phyloP scores from a whole-genome alignment of 345 rosid species.

The Viola odorata region DNA sequence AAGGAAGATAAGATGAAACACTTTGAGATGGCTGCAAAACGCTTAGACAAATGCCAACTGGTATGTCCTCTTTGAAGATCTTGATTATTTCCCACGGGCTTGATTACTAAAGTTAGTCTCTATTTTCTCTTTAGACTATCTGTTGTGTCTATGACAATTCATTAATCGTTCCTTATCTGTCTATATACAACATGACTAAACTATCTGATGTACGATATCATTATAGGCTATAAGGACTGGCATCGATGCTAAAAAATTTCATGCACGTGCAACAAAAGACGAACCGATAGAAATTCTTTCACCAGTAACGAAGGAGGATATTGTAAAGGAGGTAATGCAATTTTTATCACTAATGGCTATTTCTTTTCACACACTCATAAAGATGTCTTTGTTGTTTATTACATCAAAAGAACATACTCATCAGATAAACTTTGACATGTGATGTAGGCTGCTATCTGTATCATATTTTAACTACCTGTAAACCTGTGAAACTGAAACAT shows the following conservation, averaged over 20 bases:
- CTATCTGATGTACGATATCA: background rate
- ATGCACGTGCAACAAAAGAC: constrained; percentile 60
- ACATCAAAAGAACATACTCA: too few relatives aligned
- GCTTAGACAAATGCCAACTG: constrained; percentile 53
- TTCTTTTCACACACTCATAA: background rate
- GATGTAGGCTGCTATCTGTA: too few relatives aligned
- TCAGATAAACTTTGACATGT: too few relatives aligned
- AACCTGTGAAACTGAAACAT: too few relatives aligned
- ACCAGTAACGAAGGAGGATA: constrained; percentile 67
- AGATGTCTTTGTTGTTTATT: background rate
- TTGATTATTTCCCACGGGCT: too few relatives aligned
- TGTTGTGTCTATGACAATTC: background rate
- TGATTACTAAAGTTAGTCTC: too few relatives aligned
- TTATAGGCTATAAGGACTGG: constrained; percentile 14
- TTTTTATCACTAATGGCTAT: too few relatives aligned
- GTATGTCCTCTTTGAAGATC: constrained; percentile 36
- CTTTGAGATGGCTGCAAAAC: constrained; percentile 76
- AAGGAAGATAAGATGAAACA: constrained; percentile 48
- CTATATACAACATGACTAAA: background rate
- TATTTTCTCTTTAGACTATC: background rate
- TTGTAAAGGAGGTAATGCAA: constrained; percentile 59
- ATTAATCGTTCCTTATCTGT: too few relatives aligned
- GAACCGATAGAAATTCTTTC: constrained; percentile 61
- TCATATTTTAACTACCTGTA: too few relatives aligned
- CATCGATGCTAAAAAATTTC: constrained; percentile 55